These are phyloP conservation scores for Gentiana dahurica DNA, from an alignment of 257 asterid genomes.

Conservation along the genomic window DNA sequence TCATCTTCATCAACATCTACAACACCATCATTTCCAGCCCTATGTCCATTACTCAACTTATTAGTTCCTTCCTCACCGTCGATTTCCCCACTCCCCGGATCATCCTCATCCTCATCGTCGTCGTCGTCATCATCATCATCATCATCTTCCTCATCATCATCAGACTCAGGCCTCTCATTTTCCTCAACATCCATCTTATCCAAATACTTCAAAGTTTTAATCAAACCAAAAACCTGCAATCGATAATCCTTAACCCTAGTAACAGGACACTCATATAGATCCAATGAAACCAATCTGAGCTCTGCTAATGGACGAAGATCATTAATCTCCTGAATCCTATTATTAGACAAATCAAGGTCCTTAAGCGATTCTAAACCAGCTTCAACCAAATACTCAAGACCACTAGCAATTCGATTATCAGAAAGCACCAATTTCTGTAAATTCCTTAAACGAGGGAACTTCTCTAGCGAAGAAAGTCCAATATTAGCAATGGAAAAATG, in stretches of 20 bases:
- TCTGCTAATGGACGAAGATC: slow-evolving; percentile 80
- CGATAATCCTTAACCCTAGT: slow-evolving; percentile 83
- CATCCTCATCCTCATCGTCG: slow-evolving; percentile 55
- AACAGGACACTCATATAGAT: slow-evolving; percentile 90
- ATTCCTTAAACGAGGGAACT: slow-evolving; percentile 62
- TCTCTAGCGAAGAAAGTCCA: slow-evolving; percentile 78
- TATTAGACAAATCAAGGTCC: slow-evolving; percentile 94
- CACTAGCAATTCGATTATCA: slow-evolving; percentile 85
- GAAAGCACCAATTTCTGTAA: slow-evolving; percentile 70
- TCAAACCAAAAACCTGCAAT: slow-evolving; percentile 77
- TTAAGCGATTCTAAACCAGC: slow-evolving; percentile 66
- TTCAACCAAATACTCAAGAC: slow-evolving; percentile 63
- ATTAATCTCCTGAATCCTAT: slow-evolving; percentile 62
- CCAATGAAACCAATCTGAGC: slow-evolving; percentile 72
- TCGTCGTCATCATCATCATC: slow-evolving; percentile 42
- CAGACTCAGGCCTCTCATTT: slow-evolving; percentile 90
- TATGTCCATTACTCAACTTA: slow-evolving; percentile 44
- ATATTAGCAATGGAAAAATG: slow-evolving; percentile 83
- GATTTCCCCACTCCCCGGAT: slow-evolving; percentile 87
- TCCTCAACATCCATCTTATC: slow-evolving; percentile 96
- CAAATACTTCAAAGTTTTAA: slow-evolving; percentile 66
- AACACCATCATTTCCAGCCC: slow-evolving; percentile 53
- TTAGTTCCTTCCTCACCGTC: slow-evolving; percentile 58
- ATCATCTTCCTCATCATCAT: slow-evolving; percentile 77
- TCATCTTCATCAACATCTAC: slow-evolving; percentile 94